Conservation (phyloP, 495 filamentous ascomycete species). For the Darksidea phi region DNA sequence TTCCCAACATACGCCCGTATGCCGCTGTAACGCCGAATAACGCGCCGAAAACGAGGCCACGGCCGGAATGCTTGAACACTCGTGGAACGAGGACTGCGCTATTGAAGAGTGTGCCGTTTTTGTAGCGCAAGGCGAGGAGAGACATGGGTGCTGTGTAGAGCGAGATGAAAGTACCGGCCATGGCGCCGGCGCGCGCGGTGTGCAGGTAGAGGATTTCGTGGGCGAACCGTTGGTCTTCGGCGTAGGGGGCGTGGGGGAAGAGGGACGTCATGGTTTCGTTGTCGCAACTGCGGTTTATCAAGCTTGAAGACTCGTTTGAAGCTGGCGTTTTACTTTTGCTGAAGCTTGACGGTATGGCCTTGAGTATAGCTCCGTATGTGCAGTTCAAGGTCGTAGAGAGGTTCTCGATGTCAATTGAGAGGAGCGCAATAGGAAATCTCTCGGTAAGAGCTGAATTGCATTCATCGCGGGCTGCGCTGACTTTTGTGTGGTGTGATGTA, state of each 20-base stretch:
- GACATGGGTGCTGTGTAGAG: slow-evolving; percentile 22
- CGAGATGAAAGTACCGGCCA: slow-evolving; percentile 47
- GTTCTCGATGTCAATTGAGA: too few relatives aligned
- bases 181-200: slow-evolving; percentile 55
- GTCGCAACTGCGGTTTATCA: too few relatives aligned
- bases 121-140: slow-evolving; percentile 14
- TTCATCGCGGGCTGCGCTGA: too few relatives aligned
- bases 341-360: too few relatives aligned
- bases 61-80: slow-evolving; percentile 21
- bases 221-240: slow-evolving; percentile 59
- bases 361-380: too few relatives aligned
- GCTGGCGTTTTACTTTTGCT: too few relatives aligned
- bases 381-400: too few relatives aligned
- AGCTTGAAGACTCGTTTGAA: too few relatives aligned
- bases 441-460: too few relatives aligned
- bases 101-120: slow-evolving; percentile 2
- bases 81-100: slow-evolving; percentile 10
- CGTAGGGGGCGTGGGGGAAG: slow-evolving; percentile 55
- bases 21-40: slow-evolving; percentile 31
- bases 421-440: too few relatives aligned
- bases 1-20: slow-evolving; percentile 51
- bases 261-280: slow-evolving; percentile 31
- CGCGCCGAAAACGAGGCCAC: slow-evolving; percentile 44
- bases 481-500: too few relatives aligned
- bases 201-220: slow-evolving; percentile 57